Conservation (phyloP, 2,329 filamentous ascomycete genomes). For the Neurospora sp. region DNA sequence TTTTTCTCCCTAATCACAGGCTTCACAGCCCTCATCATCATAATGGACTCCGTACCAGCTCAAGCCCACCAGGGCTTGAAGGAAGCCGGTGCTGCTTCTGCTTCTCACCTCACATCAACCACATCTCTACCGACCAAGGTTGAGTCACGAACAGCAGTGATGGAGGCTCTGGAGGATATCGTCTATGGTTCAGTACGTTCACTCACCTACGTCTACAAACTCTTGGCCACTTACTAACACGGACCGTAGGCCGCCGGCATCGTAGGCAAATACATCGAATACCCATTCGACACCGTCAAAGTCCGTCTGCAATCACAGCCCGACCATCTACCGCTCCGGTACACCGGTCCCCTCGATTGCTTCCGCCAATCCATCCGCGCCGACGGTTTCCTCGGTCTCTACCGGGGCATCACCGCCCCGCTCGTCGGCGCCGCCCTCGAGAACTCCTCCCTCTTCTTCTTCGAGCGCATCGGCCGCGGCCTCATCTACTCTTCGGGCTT, state of each 20-base stretch:
- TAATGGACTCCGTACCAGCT: neutral
- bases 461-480: constrained; percentile 66
- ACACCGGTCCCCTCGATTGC: constrained; percentile 83
- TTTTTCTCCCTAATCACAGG: neutral
- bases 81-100: neutral
- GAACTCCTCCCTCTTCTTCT: constrained; percentile 87
- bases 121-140: constrained; percentile 7
- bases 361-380: constrained; percentile 74
- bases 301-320: constrained; percentile 95
- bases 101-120: neutral
- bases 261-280: constrained; percentile 92
- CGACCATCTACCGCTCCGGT: constrained; percentile 68
- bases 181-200: constrained; percentile 70
- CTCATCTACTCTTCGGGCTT: constrained; percentile 45
- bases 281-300: constrained; percentile 97
- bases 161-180: constrained; percentile 76
- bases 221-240: constrained; percentile 10
- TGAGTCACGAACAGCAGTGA: constrained; percentile 29
- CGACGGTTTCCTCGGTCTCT: constrained; percentile 74
- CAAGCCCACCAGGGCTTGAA: neutral
- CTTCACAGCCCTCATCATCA: neutral
- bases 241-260: constrained; percentile 61
- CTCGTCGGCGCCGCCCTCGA: constrained; percentile 85
- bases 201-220: neutral
- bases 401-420: constrained; percentile 87